Base-by-base conservation (phyloP, 1,284 basidiomycete genomes). In the Trichosporon inkin region DNA sequence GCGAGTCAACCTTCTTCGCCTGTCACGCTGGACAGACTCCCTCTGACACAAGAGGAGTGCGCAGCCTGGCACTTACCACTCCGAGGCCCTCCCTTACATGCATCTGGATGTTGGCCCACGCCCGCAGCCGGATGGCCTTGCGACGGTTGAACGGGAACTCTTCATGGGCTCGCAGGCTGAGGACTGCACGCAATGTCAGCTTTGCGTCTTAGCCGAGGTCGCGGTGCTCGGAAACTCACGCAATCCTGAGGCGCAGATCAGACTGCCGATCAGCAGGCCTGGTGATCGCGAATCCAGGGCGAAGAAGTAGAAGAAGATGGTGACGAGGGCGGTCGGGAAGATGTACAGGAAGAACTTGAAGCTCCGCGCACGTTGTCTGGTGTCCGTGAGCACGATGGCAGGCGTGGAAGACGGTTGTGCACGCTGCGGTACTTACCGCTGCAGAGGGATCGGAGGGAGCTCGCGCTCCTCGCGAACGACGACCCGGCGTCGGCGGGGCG, bases 311-410 rank as follows among this genome's bases (percentile, higher is more conserved):
- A 49, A 49, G 14, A 49, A 49, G 44, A 49, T 49, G 17, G 44
- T 49, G 22, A 49, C 44, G 14, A 49, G 44, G 22, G 44, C 44
- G 17, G 44, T 49, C 24, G 44, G 44, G 14, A 49, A 49, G 17
- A 49, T 22, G 44, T 49, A 49, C 24, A 49, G 44, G 24, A 49
- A 49, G 28, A 49, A 49, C 44, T 49, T 49, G 44, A 49, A 49
- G 22, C 22, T 32, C 22, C 44, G 44, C 44, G 44, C 44, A 49
- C 44, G 44, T 49, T 49, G 44, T 49, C 44, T 49, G 44, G 22
- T 22, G 22, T 22, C 22, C 22, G 16, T 49, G 22, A 49, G 44
- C 17, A 22, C 22, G n/a, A 17, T 19, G 17, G 39, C 4, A 13
- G 36, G 36, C 36, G 16, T 14, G 36, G 36, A 13, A 38, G n/a